Evolutionary conservation across 345 rosid genomes (phyloP).

Genomic region (Excoecaria cochinchinensis): DNA sequence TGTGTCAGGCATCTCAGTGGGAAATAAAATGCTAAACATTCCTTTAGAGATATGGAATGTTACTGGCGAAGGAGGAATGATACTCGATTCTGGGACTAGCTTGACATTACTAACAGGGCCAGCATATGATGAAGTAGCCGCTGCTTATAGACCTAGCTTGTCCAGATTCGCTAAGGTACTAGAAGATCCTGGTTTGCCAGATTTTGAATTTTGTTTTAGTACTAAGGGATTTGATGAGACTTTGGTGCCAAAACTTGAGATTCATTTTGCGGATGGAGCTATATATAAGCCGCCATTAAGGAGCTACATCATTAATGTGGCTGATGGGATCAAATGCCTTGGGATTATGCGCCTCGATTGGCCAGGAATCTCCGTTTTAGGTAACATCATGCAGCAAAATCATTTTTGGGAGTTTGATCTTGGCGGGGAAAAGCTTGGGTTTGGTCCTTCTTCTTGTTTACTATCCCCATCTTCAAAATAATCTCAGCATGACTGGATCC

Average conservation of each 20-base stretch:
- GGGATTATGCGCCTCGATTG: neutral
- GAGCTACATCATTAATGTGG: slow-evolving; percentile 20
- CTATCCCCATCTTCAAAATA: too few species aligned
- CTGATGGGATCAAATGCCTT: slow-evolving; percentile 16
- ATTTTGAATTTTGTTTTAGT: slow-evolving; percentile 14
- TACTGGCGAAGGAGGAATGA: slow-evolving; percentile 1
- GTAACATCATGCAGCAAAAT: too few species aligned
- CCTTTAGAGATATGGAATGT: slow-evolving; percentile 8
- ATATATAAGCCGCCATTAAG: slow-evolving; percentile 11
- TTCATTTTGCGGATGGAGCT: slow-evolving; percentile 24
- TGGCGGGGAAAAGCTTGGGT: too few species aligned
- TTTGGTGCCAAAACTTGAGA: slow-evolving; percentile 10
- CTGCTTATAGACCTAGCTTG: slow-evolving; percentile 1
- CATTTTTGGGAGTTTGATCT: too few species aligned
- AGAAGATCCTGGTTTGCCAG: too few species aligned
- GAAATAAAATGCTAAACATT: slow-evolving; percentile 19
- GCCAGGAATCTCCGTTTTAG: too few species aligned
- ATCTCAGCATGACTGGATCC: too few species aligned
- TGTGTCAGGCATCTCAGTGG: slow-evolving; percentile 28
- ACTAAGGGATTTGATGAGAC: neutral
- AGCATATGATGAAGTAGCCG: slow-evolving; percentile 7
- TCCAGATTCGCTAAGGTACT: neutral
- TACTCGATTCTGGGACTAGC: slow-evolving; percentile 33
- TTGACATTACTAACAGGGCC: slow-evolving; percentile 24
- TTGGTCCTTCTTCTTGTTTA: too few species aligned